Percentiles rank a stretch among this genome's conserved stretches.
Conservation (phyloP, 805 yeast genomes). For the Hanseniaspora lachancei region DNA sequence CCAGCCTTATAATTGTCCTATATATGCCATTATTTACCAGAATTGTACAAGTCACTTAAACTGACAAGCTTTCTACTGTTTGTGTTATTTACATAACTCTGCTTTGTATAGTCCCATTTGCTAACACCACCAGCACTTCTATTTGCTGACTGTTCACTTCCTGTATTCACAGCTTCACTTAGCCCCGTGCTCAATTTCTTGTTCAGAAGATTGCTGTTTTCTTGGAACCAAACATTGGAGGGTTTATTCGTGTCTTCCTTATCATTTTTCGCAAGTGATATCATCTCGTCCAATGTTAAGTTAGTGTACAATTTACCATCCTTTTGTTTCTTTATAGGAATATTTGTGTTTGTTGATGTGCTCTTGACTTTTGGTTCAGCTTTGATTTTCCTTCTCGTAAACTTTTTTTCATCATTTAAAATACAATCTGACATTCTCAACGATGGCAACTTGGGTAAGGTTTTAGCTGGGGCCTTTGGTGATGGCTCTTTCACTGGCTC, state of each 20-base stretch:
- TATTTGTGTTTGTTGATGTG: not conserved
- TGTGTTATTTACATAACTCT: not conserved
- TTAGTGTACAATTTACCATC: not conserved
- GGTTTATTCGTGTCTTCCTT: not conserved
- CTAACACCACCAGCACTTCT: not conserved
- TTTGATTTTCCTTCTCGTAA: not conserved
- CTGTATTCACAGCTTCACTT: not conserved
- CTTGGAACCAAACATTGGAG: slow-evolving; percentile 3
- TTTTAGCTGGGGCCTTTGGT: not conserved
- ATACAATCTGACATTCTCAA: not conserved
- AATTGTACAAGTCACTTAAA: not conserved
- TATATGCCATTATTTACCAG: not conserved
- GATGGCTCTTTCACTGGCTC: not conserved
- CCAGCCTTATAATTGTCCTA: no score
- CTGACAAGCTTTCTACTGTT: not conserved
- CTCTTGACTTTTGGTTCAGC: not conserved
- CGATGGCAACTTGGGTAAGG: not conserved
- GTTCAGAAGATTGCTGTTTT: not conserved
- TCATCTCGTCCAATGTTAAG: slow-evolving; percentile 5
- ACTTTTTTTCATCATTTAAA: not conserved
- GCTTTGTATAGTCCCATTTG: slow-evolving; percentile 9
- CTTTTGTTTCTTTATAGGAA: not conserved
- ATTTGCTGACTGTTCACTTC: not conserved
- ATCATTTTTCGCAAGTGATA: not conserved
- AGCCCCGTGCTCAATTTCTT: not conserved